phyloP scores from a whole-genome alignment of 2,329 filamentous ascomycete genomes.

The Clonostachys byssicola region DNA sequence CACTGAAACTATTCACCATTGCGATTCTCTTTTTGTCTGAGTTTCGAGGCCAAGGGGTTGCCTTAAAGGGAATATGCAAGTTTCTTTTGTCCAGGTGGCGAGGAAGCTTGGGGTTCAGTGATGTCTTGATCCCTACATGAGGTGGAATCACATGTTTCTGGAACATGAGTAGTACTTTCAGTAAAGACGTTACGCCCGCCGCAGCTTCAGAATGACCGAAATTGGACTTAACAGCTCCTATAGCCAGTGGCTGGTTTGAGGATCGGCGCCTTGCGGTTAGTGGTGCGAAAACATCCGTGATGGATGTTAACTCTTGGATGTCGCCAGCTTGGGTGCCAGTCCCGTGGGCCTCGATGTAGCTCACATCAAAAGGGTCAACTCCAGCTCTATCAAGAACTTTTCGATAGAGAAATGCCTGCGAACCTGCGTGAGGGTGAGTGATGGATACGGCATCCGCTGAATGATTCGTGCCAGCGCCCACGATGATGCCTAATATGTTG shows the following conservation, averaged over 20 bases:
- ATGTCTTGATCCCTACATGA: constrained; percentile 3
- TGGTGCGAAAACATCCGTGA: neutral
- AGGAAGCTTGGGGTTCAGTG: constrained; percentile 1
- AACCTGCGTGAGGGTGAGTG: constrained; percentile 11
- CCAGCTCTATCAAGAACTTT: constrained; percentile 22
- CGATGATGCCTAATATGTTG: constrained; percentile 33
- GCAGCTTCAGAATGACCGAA: constrained; percentile 17
- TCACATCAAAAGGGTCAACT: constrained; percentile 10
- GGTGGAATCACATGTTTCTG: constrained; percentile 6
- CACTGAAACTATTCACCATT: constrained; percentile 5
- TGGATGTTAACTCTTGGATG: constrained; percentile 38
- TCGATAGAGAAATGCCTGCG: constrained; percentile 12
- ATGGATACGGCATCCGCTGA: constrained; percentile 34
- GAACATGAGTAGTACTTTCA: constrained; percentile 6
- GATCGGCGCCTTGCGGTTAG: neutral
- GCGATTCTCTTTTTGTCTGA: neutral
- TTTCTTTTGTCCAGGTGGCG: neutral
- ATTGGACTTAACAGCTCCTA: constrained; percentile 45
- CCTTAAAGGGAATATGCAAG: neutral
- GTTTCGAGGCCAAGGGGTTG: neutral
- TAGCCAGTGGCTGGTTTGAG: constrained; percentile 8
- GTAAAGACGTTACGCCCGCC: constrained; percentile 9
- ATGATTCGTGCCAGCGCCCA: constrained; percentile 29
- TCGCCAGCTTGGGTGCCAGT: constrained; percentile 41
- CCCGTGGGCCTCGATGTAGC: constrained; percentile 24